Conservation (phyloP, 2,329 filamentous ascomycete genomes). For the Claviceps spartinae region DNA sequence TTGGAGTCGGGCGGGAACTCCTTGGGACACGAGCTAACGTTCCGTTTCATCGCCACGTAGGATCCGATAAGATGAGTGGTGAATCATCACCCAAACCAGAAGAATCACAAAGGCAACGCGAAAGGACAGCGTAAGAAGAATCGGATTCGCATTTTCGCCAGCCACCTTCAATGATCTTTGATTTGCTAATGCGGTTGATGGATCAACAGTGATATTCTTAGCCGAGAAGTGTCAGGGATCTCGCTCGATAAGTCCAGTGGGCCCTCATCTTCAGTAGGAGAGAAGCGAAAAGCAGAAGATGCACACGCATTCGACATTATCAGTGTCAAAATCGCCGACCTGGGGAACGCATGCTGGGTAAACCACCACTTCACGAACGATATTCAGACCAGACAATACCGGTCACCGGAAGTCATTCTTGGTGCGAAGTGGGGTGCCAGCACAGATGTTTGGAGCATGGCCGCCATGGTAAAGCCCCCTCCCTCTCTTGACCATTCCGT, state of each 20-base stretch:
- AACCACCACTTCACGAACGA: conserved; percentile 99
- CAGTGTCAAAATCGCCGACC: conserved; percentile 96
- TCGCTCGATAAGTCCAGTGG: conserved; percentile 64
- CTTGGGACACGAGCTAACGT: not conserved
- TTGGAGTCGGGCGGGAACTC: too few relatives aligned
- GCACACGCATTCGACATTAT: conserved; percentile 56
- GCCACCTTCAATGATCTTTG: not conserved
- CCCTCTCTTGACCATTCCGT: not conserved
- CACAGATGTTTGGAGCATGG: conserved; percentile 99
- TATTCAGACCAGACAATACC: conserved; percentile 94
- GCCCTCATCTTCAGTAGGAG: conserved; percentile 37
- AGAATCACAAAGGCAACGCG: conserved; percentile 66
- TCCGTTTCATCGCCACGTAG: conserved; percentile 9
- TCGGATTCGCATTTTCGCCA: not conserved
- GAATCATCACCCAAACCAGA: conserved; percentile 39
- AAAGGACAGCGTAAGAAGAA: conserved; percentile 75
- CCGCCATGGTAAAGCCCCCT: conserved; percentile 68
- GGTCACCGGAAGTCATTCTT: conserved; percentile 92
- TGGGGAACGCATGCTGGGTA: conserved; percentile 97
- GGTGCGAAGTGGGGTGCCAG: conserved; percentile 98
- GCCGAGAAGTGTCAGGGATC: conserved; percentile 87
- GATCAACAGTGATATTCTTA: conserved; percentile 60
- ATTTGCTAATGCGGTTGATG: conserved; percentile 4
- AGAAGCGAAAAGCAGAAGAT: conserved; percentile 51
- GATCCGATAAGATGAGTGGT: conserved; percentile 21